Percentiles rank a stretch among this genome's conserved stretches.
phyloP scores from a whole-genome alignment of 495 filamentous ascomycete species.

The Talaromyces wortmannii region DNA sequence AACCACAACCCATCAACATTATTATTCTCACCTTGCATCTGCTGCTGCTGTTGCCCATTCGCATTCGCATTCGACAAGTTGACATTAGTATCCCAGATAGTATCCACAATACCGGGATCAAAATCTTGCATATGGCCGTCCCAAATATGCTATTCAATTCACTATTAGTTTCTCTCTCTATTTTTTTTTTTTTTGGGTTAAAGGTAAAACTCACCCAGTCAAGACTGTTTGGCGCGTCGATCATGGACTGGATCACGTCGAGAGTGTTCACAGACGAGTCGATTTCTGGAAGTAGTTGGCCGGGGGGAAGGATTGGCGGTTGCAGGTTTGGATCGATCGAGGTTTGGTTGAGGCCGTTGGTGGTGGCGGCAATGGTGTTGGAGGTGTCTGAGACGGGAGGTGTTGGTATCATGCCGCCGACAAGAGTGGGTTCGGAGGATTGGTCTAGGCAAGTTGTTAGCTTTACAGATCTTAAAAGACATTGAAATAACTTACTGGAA shows the following conservation, averaged over 20 bases:
- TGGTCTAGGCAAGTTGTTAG: too few relatives aligned
- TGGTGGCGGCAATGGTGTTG: too few relatives aligned
- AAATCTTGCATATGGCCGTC: constrained; percentile 6
- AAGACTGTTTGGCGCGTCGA: constrained; percentile 45
- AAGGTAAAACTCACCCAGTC: constrained; percentile 59
- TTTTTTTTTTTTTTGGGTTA: not conserved
- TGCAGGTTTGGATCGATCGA: too few relatives aligned
- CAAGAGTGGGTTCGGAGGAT: too few relatives aligned
- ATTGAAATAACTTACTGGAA: not conserved
- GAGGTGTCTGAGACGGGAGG: too few relatives aligned
- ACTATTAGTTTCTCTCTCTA: not conserved
- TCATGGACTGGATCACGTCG: constrained; percentile 49
- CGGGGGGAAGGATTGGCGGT: too few relatives aligned
- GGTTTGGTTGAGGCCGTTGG: too few relatives aligned
- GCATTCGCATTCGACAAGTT: not conserved
- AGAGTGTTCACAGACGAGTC: constrained; percentile 27
- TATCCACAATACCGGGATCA: not conserved
- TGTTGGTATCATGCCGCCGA: too few relatives aligned
- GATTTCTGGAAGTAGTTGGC: constrained; percentile 8
- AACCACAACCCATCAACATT: not conserved
- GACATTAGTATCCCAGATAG: not conserved
- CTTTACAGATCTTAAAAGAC: too few relatives aligned
- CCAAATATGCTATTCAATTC: constrained; percentile 1
- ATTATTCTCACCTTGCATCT: not conserved
- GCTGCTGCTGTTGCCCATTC: not conserved